Evolutionary conservation across 176 grass and related monocot genomes (phyloP).

Genomic region (Rhynchospora tenuis): DNA sequence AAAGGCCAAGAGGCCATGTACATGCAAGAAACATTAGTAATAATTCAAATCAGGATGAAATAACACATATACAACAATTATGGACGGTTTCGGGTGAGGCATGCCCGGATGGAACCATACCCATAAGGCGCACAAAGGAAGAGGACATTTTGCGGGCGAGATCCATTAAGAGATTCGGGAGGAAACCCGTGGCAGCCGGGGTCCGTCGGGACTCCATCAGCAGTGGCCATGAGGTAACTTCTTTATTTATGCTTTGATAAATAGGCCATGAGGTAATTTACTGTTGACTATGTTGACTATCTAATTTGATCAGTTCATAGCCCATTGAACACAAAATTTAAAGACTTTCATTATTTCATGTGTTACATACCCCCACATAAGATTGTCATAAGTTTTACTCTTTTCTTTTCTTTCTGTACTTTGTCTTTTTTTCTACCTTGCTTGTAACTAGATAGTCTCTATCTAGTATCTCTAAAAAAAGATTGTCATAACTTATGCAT

Average conservation of each 20-base stretch:
- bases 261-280: slow-evolving; percentile 59
- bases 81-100: slow-evolving; percentile 50
- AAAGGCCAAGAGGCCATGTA: slow-evolving; percentile 42
- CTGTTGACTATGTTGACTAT: background rate
- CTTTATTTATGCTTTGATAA: background rate
- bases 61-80: slow-evolving; percentile 32
- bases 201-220: slow-evolving; percentile 61
- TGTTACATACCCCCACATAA: background rate
- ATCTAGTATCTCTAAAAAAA: too few relatives aligned
- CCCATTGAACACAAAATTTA: background rate
- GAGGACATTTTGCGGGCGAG: slow-evolving; percentile 74
- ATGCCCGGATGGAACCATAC: slow-evolving; percentile 72
- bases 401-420: too few relatives aligned
- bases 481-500: background rate
- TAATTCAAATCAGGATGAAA: slow-evolving; percentile 25
- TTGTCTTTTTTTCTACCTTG: too few relatives aligned
- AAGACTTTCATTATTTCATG: background rate
- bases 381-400: background rate
- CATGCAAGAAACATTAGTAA: slow-evolving; percentile 21
- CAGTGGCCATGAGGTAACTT: slow-evolving; percentile 77
- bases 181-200: slow-evolving; percentile 46
- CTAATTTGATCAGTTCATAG: background rate
- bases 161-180: slow-evolving; percentile 66
- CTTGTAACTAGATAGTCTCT: too few relatives aligned
- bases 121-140: slow-evolving; percentile 68